phyloP scores from a whole-genome alignment of 2,329 filamentous ascomycete species.

The Atkinsonella texensis region DNA sequence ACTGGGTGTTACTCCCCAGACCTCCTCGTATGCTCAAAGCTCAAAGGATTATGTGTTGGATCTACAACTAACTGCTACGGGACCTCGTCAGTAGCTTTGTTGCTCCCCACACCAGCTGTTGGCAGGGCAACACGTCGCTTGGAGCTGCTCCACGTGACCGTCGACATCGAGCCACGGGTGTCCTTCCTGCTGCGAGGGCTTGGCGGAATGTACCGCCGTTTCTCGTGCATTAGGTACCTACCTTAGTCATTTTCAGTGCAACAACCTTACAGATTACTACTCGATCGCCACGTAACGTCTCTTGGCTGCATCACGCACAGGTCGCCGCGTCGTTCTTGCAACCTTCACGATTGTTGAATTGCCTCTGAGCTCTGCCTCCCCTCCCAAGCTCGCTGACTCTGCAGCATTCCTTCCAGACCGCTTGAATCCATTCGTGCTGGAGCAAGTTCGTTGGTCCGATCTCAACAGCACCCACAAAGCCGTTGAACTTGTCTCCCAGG shows the following conservation, averaged over 20 bases:
- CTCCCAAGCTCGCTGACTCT: constrained; percentile 13
- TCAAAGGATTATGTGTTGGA: background rate
- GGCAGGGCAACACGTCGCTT: constrained; percentile 9
- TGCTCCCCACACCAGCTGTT: constrained; percentile 6
- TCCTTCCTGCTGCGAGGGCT: constrained; percentile 9
- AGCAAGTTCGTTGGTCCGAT: background rate
- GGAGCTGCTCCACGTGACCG: constrained; percentile 15
- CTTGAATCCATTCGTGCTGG: background rate
- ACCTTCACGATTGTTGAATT: constrained; percentile 11
- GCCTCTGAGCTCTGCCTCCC: constrained; percentile 9
- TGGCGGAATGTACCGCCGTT: constrained; percentile 17
- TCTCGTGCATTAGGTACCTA: constrained; percentile 10
- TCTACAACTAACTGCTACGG: background rate
- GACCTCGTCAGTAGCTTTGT: constrained; percentile 2
- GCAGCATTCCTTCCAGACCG: constrained; percentile 11
- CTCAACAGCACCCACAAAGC: background rate
- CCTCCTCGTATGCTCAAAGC: background rate
- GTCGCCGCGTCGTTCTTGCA: background rate
- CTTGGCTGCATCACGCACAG: constrained; percentile 3
- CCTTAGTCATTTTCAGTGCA: constrained; percentile 18
- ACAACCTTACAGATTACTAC: constrained; percentile 7
- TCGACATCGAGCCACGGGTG: background rate
- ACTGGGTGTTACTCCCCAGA: background rate
- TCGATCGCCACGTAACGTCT: constrained; percentile 2
- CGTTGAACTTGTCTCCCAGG: background rate